phyloP scores from a whole-genome alignment of 345 rosid species.

The Ceriops zippeliana region DNA sequence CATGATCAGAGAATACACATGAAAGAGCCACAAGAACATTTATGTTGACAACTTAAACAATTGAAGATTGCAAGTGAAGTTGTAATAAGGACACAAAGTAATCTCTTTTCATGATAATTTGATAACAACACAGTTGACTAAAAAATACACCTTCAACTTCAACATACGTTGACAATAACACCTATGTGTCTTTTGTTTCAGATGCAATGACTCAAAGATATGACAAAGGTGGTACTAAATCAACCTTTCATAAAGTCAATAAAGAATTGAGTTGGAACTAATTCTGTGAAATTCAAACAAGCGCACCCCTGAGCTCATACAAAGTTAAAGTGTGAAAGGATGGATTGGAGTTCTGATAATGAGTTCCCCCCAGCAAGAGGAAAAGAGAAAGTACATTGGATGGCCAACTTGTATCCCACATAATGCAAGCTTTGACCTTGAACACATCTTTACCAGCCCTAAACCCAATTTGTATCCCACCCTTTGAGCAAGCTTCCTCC shows the following conservation, averaged over 20 bases:
- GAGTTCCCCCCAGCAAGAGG: neutral
- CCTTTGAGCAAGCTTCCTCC: conserved; percentile 1
- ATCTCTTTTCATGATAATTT: neutral
- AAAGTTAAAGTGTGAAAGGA: neutral
- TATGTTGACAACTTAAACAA: too few relatives aligned
- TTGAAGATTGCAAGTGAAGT: too few relatives aligned
- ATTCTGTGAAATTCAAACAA: neutral
- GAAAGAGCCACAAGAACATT: too few relatives aligned
- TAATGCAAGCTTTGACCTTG: neutral
- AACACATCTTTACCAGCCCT: neutral
- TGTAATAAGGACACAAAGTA: neutral
- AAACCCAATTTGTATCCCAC: neutral
- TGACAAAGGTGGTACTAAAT: neutral
- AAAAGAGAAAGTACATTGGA: conserved; percentile 4
- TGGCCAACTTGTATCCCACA: neutral
- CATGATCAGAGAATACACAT: too few relatives aligned
- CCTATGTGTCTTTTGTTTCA: neutral
- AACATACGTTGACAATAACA: neutral
- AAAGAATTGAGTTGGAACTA: too few relatives aligned
- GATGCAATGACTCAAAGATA: neutral
- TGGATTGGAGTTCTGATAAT: neutral
- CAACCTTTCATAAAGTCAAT: neutral
- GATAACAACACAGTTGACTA: neutral
- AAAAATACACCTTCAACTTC: conserved; percentile 4
- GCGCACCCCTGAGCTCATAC: neutral